These are phyloP conservation scores for Spizellomyces sp. DNA, from an alignment of 192 early-diverging fungal genomes.

Conservation along the genomic window DNA sequence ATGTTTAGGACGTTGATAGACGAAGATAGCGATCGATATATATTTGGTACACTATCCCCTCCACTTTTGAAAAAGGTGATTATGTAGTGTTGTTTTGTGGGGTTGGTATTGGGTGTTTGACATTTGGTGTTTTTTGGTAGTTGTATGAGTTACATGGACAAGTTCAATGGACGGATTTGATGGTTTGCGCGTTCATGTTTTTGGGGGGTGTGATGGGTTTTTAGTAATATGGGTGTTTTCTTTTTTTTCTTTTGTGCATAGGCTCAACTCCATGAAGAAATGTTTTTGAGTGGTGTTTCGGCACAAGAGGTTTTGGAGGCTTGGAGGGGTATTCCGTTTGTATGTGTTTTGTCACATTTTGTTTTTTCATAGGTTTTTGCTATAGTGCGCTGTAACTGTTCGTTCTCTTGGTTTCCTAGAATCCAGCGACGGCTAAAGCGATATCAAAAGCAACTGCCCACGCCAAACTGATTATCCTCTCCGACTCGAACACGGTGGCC, in stretches of 20 bases:
- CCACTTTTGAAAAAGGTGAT: conserved; percentile 37
- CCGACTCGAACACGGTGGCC: conserved; percentile 64
- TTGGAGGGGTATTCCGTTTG: conserved; percentile 13
- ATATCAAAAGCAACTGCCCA: too few relatives aligned
- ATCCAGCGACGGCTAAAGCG: too few relatives aligned
- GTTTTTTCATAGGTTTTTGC: too few relatives aligned
- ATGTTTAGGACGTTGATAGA: conserved; percentile 61
- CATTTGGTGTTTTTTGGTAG: background rate
- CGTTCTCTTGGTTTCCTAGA: too few relatives aligned
- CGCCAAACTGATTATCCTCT: conserved; percentile 59
- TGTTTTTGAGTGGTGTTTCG: background rate
- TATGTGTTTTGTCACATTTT: background rate
- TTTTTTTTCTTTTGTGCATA: background rate
- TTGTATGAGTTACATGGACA: conserved; percentile 13
- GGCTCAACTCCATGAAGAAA: conserved; percentile 22
- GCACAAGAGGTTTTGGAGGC: conserved; percentile 27
- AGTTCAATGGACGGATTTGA: conserved; percentile 68
- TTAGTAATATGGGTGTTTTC: background rate
- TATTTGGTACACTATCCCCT: conserved; percentile 39
- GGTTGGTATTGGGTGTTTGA: background rate
- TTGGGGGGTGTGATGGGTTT: background rate
- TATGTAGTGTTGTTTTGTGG: background rate
- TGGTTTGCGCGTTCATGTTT: conserved; percentile 18
- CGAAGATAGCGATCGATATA: conserved; percentile 60
- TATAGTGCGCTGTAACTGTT: too few relatives aligned